Base-by-base conservation (phyloP, 176 grass and related monocot species). In the Lolium multiflorum region DNA sequence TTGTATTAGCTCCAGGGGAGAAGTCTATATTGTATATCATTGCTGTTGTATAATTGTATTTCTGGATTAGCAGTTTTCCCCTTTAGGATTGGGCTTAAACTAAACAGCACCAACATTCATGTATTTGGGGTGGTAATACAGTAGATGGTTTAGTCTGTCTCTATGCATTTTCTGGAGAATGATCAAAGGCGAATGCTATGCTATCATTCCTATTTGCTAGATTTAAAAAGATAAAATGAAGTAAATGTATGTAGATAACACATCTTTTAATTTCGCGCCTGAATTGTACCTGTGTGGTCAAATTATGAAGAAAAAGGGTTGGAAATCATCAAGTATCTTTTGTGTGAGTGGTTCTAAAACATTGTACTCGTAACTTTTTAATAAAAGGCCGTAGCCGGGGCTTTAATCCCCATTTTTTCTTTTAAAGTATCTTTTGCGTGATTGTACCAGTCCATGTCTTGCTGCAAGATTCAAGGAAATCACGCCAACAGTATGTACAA, bases 21-120 rank as follows among this genome's bases (percentile, higher is more conserved):
- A 85, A 82, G 71, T 28, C 70, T 71, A 47, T 75, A 50, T 12
- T 76, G 76, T 76, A 77, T 47, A 77, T 81, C 52, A 78, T 80
- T 54, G 56, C 26, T 66, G 61, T 71, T 82, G 82, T 88, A 57
- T 72, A 50, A 54, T 61, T 88, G 77, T 77, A 81, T 88, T 77
- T 76, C 71, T 81, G 75, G 58, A 81, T 87, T 43, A 59, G 38
- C n/a, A 71, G 81, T 10, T 61, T 76, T 84, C 81, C 65, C 74
- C 14, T 28, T 50, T 76, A 74, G 84, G 71, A 78, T 77, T 71
- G 78, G 61, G 46, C 71, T 43, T 24, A 77, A 76, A 37, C 66
- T 38, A 28, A 2, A 47, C 17, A 8, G 11, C 8, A 65, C 13
- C 6, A 26, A 25, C 38, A 59, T 70, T 37, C 83, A 54, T 28